Base-by-base conservation (phyloP, 306 rosid species). In the Senna tora region DNA sequence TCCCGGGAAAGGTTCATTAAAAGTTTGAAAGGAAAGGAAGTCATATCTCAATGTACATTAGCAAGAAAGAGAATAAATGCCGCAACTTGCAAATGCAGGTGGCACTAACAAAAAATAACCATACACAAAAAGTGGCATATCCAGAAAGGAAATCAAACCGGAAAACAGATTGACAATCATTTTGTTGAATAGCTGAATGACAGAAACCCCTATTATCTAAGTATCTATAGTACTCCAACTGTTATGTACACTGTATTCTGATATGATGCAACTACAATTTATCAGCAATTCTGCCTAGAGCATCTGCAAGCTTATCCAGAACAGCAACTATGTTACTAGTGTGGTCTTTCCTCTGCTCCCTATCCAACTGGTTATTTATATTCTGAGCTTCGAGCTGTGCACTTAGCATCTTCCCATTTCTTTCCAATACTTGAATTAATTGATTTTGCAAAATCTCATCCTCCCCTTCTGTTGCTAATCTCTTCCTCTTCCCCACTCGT, bases 221-320 rank as follows among this genome's bases (percentile, higher is more conserved):
- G 32, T 30, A 38, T 51, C 85, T 71, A 80, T 34, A 58, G 62
- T 64, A 80, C 76, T 75, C 75, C 70, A 76, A 69, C 25, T 84
- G 78, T 67, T 88, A 84, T 90, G 71, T 88, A 90, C 96, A 88
- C 82, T 73, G 74, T 22, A 62, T 55, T 77, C 71, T 28, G 79
- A 63, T 21, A 67, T 14, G 25, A 59, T 34, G 65, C 75, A 67
- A 67, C 85, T 89, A 94, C 79, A 86, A 75, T 85, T 89, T 94
- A 77, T 94, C 98, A 25, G 98, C 97, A 75, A 95, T 95, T 82
- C 96, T 84, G 30, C 92, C 89, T 67, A 91, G 76, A 56, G 99
- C 97, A 75, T 86, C 92, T 54, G 99, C 99, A 59, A 94, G 89
- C 89, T 89, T 94, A 75, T 89, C 87, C 45, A 94, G 96, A n/a